These are phyloP conservation scores for Colletotrichum abscissum DNA, from an alignment of 2,329 filamentous ascomycete genomes.

Conservation along the genomic window DNA sequence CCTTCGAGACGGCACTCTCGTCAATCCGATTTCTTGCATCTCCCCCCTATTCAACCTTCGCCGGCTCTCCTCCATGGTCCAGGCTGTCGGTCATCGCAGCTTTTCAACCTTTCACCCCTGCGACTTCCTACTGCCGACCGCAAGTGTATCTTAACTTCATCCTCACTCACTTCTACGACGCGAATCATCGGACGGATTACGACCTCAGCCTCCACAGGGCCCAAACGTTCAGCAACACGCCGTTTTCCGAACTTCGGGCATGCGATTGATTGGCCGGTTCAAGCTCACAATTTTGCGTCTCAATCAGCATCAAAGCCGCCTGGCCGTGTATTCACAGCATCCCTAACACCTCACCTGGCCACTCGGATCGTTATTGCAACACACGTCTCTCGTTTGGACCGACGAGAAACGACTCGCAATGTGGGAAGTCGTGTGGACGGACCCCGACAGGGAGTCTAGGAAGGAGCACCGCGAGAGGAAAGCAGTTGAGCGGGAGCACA, in stretches of 20 bases:
- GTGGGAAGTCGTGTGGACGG: slow-evolving; percentile 71
- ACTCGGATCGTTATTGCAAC: not conserved
- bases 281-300: not conserved
- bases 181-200: slow-evolving; percentile 1
- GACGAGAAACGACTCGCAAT: slow-evolving; percentile 47
- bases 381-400: not conserved
- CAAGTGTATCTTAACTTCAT: slow-evolving; percentile 28
- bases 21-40: slow-evolving; percentile 9
- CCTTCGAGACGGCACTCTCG: not conserved
- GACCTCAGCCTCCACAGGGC: not conserved
- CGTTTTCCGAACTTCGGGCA: slow-evolving; percentile 9
- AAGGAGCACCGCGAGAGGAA: slow-evolving; percentile 64
- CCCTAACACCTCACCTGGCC: not conserved
- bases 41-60: slow-evolving; percentile 1
- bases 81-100: slow-evolving; percentile 4
- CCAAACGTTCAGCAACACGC: not conserved
- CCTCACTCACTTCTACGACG: slow-evolving; percentile 4
- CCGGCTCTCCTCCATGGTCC: not conserved
- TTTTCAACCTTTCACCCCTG: slow-evolving; percentile 18
- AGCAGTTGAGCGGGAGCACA: slow-evolving; percentile 50
- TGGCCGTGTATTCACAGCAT: slow-evolving; percentile 11
- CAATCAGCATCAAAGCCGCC: not conserved
- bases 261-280: slow-evolving; percentile 1
- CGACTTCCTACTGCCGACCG: slow-evolving; percentile 13
- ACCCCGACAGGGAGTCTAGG: slow-evolving; percentile 63